Conservation (phyloP, 441 rosid species). For the Corymbia citriodora region DNA sequence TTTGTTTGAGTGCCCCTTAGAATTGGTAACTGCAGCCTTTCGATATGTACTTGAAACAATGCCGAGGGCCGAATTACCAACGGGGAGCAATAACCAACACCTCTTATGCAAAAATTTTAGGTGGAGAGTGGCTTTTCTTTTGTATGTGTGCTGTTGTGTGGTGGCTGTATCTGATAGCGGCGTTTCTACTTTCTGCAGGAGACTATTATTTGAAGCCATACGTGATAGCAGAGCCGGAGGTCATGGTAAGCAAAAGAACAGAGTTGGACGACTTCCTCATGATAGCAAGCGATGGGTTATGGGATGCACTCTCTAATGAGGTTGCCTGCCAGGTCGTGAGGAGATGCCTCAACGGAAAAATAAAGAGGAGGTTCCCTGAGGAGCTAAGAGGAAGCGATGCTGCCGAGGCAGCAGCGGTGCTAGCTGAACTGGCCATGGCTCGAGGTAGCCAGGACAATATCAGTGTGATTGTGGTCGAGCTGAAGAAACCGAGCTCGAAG, state of each 20-base stretch:
- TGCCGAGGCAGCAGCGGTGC: not conserved
- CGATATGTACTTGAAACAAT: not conserved
- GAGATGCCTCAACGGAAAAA: slow-evolving; percentile 28
- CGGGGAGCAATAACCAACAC: not conserved
- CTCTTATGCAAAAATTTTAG: not conserved
- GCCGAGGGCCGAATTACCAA: not conserved
- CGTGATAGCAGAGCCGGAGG: slow-evolving; percentile 46
- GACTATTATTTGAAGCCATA: slow-evolving; percentile 32
- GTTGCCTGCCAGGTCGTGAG: slow-evolving; percentile 42
- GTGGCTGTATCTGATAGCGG: not conserved
- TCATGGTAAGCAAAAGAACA: slow-evolving; percentile 22
- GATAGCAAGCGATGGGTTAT: slow-evolving; percentile 67
- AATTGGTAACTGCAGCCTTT: not conserved
- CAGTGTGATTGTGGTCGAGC: not conserved
- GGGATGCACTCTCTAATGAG: slow-evolving; percentile 51
- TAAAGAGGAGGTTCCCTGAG: slow-evolving; percentile 1
- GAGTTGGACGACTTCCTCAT: slow-evolving; percentile 51
- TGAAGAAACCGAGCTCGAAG: not conserved
- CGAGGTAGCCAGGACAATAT: not conserved
- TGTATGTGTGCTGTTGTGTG: not conserved
- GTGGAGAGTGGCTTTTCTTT: not conserved
- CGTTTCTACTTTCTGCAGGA: not conserved
- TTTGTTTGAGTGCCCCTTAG: not conserved
- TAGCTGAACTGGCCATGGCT: not conserved
- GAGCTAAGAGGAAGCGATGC: not conserved